Conservation (phyloP, 2,329 filamentous ascomycete species). For the Trichoderma brevicompactum region DNA sequence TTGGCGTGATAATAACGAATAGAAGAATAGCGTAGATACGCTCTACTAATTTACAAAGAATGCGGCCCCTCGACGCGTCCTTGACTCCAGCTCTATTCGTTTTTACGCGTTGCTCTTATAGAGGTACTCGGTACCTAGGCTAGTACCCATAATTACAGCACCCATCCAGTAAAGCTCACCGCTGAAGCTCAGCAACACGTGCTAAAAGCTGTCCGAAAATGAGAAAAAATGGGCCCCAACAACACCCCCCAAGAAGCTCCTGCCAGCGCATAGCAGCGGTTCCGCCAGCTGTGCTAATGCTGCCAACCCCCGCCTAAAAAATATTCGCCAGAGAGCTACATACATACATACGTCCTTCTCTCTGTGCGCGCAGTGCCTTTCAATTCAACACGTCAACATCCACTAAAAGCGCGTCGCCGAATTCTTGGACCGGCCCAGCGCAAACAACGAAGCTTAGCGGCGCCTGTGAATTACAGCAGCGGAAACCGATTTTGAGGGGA, state of each 20-base stretch:
- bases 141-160: background rate
- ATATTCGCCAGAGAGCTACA: background rate
- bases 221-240: background rate
- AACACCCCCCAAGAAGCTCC: background rate
- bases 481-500: background rate
- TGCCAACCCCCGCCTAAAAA: background rate
- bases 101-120: slow-evolving; percentile 3
- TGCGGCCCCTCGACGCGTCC: slow-evolving; percentile 36
- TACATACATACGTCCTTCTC: background rate
- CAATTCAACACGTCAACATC: slow-evolving; percentile 32
- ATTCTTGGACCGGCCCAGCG: slow-evolving; percentile 19
- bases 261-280: slow-evolving; percentile 11
- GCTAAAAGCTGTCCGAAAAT: slow-evolving; percentile 13
- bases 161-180: slow-evolving; percentile 18
- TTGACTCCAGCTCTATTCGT: background rate
- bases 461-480: slow-evolving; percentile 10
- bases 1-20: background rate
- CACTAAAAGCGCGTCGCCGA: slow-evolving; percentile 28
- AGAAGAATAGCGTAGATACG: background rate
- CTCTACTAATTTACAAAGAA: background rate
- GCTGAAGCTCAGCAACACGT: slow-evolving; percentile 25
- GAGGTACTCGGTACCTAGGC: background rate
- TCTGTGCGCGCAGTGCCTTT: background rate
- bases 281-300: background rate
- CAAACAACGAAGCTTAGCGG: slow-evolving; percentile 23